Percentiles rank a stretch among this genome's conserved stretches.
phyloP scores from a whole-genome alignment of 1,284 basidiomycete species.

The Papiliotrema nemorosa region DNA sequence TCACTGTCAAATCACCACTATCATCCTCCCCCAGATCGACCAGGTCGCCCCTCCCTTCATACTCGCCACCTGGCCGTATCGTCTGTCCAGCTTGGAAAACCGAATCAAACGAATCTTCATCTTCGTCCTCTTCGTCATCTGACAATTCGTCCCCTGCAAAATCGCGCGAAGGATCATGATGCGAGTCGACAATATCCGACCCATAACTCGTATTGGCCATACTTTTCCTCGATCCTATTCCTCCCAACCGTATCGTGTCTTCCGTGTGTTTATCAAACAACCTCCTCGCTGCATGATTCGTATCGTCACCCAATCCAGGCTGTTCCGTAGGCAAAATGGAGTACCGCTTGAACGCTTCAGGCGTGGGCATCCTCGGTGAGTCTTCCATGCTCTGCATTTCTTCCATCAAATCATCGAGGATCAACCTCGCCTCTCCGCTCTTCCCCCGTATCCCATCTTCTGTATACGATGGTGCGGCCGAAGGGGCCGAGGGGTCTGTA shows the following conservation, averaged over 20 bases:
- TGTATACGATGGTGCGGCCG: too few relatives aligned
- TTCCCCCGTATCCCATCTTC: too few relatives aligned
- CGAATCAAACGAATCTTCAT: constrained; percentile 15
- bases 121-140: constrained; percentile 19
- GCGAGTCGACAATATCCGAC: constrained; percentile 21
- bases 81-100: not conserved
- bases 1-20: not conserved
- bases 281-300: constrained; percentile 10
- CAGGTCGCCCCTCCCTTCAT: constrained; percentile 5
- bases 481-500: constrained; percentile 55
- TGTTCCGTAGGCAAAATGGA: constrained; percentile 32
- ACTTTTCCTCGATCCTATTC: not conserved
- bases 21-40: not conserved
- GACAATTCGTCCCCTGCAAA: constrained; percentile 21
- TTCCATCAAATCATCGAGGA: constrained; percentile 43
- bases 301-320: too few relatives aligned
- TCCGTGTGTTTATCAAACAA: constrained; percentile 8
- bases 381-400: constrained; percentile 32
- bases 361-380: constrained; percentile 30
- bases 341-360: constrained; percentile 36
- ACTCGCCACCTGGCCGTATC: not conserved
- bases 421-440: constrained; percentile 58
- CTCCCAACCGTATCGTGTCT: too few relatives aligned
- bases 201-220: constrained; percentile 40
- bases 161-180: constrained; percentile 7